Evolutionary conservation across 2,329 filamentous ascomycete genomes (phyloP).

Genomic region (Arthrobotrys megalospora): DNA sequence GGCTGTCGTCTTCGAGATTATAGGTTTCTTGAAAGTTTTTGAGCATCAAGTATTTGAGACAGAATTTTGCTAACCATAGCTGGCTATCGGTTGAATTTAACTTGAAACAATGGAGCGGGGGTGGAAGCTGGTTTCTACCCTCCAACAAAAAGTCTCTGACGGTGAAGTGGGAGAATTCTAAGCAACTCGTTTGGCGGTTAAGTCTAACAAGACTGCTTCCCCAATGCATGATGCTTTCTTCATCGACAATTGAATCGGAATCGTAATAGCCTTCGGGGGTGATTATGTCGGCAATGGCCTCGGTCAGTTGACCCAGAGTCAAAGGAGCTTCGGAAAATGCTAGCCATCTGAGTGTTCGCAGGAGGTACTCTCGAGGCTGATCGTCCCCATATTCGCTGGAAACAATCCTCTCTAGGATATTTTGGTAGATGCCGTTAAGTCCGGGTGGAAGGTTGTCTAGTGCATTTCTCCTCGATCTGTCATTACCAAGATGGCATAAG

Average conservation of each 20-base stretch:
- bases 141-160: conserved; percentile 9
- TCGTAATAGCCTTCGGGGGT: background rate
- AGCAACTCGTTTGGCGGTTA: background rate
- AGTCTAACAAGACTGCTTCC: background rate
- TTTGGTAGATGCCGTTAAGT: conserved; percentile 6
- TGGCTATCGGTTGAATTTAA: too few relatives aligned
- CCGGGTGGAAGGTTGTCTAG: conserved; percentile 15
- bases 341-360: conserved; percentile 2
- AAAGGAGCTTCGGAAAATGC: background rate
- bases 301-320: background rate
- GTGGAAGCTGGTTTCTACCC: too few relatives aligned
- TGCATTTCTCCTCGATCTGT: background rate
- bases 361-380: background rate
- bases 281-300: background rate
- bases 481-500: conserved; percentile 11
- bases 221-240: background rate
- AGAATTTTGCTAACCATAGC: background rate
- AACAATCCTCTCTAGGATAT: background rate
- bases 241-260: conserved; percentile 8
- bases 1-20: background rate
- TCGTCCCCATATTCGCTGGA: background rate
- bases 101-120: too few relatives aligned
- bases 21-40: background rate
- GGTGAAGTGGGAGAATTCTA: conserved; percentile 25
- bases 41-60: background rate